phyloP scores from a whole-genome alignment of 768 basidiomycete genomes.

The Zangia roseola region DNA sequence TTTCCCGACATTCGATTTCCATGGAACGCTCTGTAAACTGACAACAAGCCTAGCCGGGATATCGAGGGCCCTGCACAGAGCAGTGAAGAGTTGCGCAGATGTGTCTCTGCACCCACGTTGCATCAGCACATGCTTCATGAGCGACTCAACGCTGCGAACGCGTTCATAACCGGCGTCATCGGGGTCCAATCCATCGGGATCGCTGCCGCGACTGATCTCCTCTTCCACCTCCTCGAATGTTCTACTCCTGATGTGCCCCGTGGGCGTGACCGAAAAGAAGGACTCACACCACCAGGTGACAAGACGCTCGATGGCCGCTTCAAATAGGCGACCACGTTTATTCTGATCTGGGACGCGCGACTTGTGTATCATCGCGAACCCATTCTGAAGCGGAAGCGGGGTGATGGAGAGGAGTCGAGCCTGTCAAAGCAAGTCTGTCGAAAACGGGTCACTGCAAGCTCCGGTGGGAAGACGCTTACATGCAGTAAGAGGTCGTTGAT shows the following conservation, averaged over 20 bases:
- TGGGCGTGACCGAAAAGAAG: conserved; percentile 62
- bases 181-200: conserved; percentile 38
- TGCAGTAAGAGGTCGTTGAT: conserved; percentile 81
- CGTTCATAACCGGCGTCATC: conserved; percentile 56
- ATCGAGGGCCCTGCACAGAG: conserved; percentile 80
- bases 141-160: conserved; percentile 74
- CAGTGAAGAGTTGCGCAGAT: conserved; percentile 89
- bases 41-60: conserved; percentile 86
- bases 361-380: conserved; percentile 81
- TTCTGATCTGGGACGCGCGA: conserved; percentile 75
- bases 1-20: conserved; percentile 70
- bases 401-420: conserved; percentile 86
- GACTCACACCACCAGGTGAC: conserved; percentile 80
- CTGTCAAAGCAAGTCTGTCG: conserved; percentile 39
- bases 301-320: conserved; percentile 71
- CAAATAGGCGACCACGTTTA: conserved; percentile 85
- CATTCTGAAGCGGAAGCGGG: conserved; percentile 75
- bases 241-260: conserved; percentile 70
- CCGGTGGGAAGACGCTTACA: conserved; percentile 42
- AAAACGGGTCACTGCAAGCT: neutral
- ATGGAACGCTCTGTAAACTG: conserved; percentile 90
- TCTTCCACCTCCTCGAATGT: conserved; percentile 74
- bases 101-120: conserved; percentile 79
- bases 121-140: conserved; percentile 92
- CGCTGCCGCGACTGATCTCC: conserved; percentile 29